phyloP scores from a whole-genome alignment of 352 stramenopile genomes.

The Phytophthora vignae region DNA sequence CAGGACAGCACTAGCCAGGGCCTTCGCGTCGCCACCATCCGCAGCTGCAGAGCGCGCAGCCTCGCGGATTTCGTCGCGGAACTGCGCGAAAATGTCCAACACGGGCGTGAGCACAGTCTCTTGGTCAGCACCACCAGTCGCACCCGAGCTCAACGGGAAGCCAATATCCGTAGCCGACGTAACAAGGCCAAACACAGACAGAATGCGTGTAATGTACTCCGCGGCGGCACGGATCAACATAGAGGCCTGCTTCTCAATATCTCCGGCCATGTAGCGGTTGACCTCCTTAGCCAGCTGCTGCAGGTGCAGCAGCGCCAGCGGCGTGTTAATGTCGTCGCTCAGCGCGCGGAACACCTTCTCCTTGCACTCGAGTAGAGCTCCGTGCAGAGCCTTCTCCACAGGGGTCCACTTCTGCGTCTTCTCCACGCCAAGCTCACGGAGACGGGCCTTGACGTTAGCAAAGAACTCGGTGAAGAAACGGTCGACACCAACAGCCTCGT shows the following conservation, averaged over 20 bases:
- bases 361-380: slow-evolving; percentile 74
- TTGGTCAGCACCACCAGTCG: slow-evolving; percentile 60
- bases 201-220: slow-evolving; percentile 91
- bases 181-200: slow-evolving; percentile 86
- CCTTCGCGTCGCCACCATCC: slow-evolving; percentile 52
- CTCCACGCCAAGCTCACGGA: slow-evolving; percentile 79
- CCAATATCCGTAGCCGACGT: slow-evolving; percentile 80
- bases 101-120: slow-evolving; percentile 87
- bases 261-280: slow-evolving; percentile 81
- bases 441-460: slow-evolving; percentile 92
- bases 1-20: slow-evolving; percentile 76
- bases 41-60: slow-evolving; percentile 63
- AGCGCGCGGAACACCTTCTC: slow-evolving; percentile 84
- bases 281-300: slow-evolving; percentile 88
- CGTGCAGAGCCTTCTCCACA: slow-evolving; percentile 79
- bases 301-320: slow-evolving; percentile 74
- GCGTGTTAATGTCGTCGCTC: slow-evolving; percentile 93
- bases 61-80: slow-evolving; percentile 87
- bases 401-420: slow-evolving; percentile 84
- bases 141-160: slow-evolving; percentile 66
- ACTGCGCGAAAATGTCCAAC: slow-evolving; percentile 91
- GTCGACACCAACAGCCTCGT: slow-evolving; percentile 90
- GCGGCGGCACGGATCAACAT: slow-evolving; percentile 85
- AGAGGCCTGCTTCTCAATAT: slow-evolving; percentile 64
- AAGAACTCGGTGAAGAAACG: slow-evolving; percentile 95